A percentile compares a stretch with the other conserved stretches of the same genome.
These are phyloP conservation scores for Mycena sanguinolenta DNA, from an alignment of 768 basidiomycete genomes.

Conservation along the genomic window DNA sequence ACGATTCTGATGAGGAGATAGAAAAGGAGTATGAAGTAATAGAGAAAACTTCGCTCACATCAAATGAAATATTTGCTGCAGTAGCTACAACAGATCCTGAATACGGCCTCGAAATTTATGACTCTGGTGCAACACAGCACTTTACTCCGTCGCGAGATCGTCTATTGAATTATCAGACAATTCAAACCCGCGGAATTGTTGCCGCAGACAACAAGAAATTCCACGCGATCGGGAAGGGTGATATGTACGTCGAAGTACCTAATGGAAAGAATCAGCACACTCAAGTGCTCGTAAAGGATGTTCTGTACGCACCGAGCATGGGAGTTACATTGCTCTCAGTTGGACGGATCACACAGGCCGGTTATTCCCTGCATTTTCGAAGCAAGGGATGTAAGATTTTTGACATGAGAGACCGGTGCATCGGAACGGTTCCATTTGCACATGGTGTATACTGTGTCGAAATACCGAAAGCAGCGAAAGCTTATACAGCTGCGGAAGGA, in stretches of 20 bases:
- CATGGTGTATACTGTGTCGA: constrained; percentile 3
- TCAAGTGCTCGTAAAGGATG: not conserved
- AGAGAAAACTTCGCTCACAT: constrained; percentile 5
- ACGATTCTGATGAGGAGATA: not conserved
- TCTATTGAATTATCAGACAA: constrained; percentile 45
- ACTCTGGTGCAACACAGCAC: constrained; percentile 54
- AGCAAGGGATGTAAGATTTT: constrained; percentile 41
- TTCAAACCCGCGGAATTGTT: constrained; percentile 46
- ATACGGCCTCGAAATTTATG: constrained; percentile 45
- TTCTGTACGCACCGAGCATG: not conserved
- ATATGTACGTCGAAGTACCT: constrained; percentile 4
- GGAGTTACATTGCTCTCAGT: constrained; percentile 1
- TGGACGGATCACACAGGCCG: constrained; percentile 42
- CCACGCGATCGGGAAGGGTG: not conserved
- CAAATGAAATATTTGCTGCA: not conserved
- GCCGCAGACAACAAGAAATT: constrained; percentile 43
- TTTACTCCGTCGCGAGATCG: constrained; percentile 49
- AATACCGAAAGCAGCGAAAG: not conserved
- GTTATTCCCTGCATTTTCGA: constrained; percentile 40
- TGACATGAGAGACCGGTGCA: not conserved
- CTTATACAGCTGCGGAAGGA: not conserved
- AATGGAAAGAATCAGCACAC: not conserved
- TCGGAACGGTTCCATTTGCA: constrained; percentile 1
- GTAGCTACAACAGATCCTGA: not conserved
- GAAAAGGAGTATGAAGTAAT: constrained; percentile 2